Evolutionary conservation across 371 early-diverging fungal species (phyloP).

Genomic region (Synchytrium microbalum): DNA sequence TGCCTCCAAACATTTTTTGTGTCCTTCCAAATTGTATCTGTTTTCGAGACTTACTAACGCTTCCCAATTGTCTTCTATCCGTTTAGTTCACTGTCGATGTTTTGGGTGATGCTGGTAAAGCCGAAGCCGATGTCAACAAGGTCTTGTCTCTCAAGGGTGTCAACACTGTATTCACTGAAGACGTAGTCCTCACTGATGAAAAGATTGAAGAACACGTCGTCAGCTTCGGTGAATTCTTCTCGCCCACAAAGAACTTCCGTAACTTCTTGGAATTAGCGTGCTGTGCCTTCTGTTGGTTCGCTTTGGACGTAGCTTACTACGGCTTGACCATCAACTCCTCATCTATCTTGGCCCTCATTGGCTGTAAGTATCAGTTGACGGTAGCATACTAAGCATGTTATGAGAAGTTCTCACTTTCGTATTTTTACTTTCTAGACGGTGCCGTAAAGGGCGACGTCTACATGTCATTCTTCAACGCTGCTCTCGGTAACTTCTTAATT

Average conservation of each 20-base stretch:
- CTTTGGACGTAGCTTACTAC: conserved; percentile 71
- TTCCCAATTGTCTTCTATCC: too few species aligned
- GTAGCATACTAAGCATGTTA: conserved; percentile 32
- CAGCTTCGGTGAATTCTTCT: conserved; percentile 64
- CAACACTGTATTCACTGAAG: neutral
- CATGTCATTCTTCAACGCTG: too few species aligned
- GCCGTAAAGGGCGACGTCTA: too few species aligned
- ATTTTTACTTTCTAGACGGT: too few species aligned
- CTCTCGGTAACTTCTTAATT: conserved; percentile 75
- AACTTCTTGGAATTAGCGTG: conserved; percentile 70
- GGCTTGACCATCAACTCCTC: conserved; percentile 5
- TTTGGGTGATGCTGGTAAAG: conserved; percentile 17
- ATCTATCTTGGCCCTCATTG: conserved; percentile 33
- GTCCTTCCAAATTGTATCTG: too few species aligned
- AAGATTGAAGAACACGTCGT: conserved; percentile 56
- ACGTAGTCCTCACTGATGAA: neutral
- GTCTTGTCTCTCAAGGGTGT: neutral
- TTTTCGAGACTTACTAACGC: too few species aligned
- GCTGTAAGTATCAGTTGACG: conserved; percentile 34
- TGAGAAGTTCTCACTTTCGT: too few species aligned
- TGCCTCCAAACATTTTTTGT: too few species aligned
- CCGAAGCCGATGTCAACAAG: neutral
- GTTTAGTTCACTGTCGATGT: too few species aligned
- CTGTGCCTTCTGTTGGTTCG: conserved; percentile 75
- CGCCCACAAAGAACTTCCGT: conserved; percentile 68